Conservation (phyloP, 768 basidiomycete genomes). For the Termitomyces sp. region DNA sequence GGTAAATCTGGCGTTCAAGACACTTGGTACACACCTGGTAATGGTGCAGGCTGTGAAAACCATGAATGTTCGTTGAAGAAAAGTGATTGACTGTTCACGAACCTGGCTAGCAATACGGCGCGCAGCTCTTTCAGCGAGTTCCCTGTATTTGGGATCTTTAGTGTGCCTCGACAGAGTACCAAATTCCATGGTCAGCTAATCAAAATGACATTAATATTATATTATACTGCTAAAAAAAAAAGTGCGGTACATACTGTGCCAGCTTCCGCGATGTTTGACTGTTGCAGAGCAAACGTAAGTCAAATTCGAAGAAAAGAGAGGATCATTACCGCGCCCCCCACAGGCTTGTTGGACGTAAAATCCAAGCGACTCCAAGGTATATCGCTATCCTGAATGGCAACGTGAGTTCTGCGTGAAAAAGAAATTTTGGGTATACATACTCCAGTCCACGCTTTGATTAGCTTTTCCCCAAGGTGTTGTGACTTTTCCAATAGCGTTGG, state of each 20-base stretch:
- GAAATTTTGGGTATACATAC: constrained; percentile 27
- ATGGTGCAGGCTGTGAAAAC: constrained; percentile 25
- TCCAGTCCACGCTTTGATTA: constrained; percentile 55
- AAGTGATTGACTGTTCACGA: constrained; percentile 4
- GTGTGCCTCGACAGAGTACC: constrained; percentile 44
- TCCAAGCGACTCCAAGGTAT: constrained; percentile 38
- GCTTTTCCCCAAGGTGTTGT: constrained; percentile 54
- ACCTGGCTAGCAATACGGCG: constrained; percentile 43
- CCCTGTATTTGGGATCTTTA: constrained; percentile 53
- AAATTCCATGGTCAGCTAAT: constrained; percentile 57
- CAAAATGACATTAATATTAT: background rate
- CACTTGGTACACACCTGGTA: constrained; percentile 20
- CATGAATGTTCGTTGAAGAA: background rate
- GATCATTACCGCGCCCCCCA: constrained; percentile 16
- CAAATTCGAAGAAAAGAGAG: background rate
- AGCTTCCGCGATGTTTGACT: constrained; percentile 55
- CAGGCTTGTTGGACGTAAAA: constrained; percentile 41
- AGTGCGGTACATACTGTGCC: constrained; percentile 33
- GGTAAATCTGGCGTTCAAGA: constrained; percentile 31
- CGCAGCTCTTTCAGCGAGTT: constrained; percentile 47
- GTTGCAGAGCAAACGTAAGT: background rate
- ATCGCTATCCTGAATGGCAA: constrained; percentile 26
- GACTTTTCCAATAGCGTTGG: constrained; percentile 54
- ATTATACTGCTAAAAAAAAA: background rate
- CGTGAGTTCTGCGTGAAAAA: background rate